Evolutionary conservation across 2,329 filamentous ascomycete species (phyloP).

Genomic region (Didymella lethalis): DNA sequence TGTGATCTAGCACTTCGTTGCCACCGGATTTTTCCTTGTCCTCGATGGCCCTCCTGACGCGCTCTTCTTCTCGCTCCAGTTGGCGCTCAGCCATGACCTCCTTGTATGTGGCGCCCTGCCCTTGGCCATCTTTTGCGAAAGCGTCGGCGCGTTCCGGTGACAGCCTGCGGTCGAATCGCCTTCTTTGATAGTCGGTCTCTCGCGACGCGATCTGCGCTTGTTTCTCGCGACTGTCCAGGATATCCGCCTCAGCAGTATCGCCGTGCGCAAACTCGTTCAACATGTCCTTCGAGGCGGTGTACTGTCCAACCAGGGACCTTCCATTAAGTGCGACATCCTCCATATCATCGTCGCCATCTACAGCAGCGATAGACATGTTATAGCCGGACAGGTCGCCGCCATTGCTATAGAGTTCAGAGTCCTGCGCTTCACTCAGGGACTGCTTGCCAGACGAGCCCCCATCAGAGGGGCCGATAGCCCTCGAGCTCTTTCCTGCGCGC

Average conservation of each 20-base stretch:
- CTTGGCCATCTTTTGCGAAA: slow-evolving; percentile 77
- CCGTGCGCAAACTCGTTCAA: slow-evolving; percentile 94
- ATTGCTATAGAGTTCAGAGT: slow-evolving; percentile 83
- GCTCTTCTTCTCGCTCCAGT: slow-evolving; percentile 90
- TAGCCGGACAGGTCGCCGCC: slow-evolving; percentile 85
- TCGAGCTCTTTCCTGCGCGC: slow-evolving; percentile 72
- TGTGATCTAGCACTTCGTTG: slow-evolving; percentile 69
- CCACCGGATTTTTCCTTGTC: slow-evolving; percentile 72
- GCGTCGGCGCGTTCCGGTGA: slow-evolving; percentile 87
- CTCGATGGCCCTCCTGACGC: slow-evolving; percentile 80
- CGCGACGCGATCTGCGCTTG: slow-evolving; percentile 89
- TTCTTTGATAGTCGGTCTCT: slow-evolving; percentile 97
- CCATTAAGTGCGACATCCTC: slow-evolving; percentile 70
- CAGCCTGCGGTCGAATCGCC: slow-evolving; percentile 82
- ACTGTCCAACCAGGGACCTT: slow-evolving; percentile 87
- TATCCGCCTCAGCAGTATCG: slow-evolving; percentile 91
- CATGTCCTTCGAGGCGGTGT: slow-evolving; percentile 89
- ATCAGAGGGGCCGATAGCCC: slow-evolving; percentile 79
- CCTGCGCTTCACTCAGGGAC: slow-evolving; percentile 87
- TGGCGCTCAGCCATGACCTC: slow-evolving; percentile 92
- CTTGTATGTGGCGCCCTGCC: slow-evolving; percentile 82
- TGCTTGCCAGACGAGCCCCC: slow-evolving; percentile 86
- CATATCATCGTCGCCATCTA: slow-evolving; percentile 81
- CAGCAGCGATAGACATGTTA: slow-evolving; percentile 83
- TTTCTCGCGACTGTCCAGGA: slow-evolving; percentile 84